Base-by-base conservation (phyloP, 176 grass and related monocot species). In the Carex cristatella region DNA sequence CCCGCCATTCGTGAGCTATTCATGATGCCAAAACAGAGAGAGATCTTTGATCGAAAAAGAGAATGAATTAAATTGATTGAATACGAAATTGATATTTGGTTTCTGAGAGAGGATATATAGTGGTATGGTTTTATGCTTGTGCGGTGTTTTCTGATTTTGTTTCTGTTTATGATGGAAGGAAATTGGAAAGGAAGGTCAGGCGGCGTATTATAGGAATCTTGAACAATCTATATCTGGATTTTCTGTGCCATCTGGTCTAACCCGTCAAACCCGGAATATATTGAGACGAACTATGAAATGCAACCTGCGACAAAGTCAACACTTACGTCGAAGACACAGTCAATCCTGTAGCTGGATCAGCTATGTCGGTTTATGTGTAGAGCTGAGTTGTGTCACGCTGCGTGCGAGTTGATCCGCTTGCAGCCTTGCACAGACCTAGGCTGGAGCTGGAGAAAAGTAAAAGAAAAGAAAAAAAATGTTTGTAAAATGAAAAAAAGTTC, bases 1-100 rank as follows among this genome's bases (percentile, higher is more conserved):
- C 90, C 87, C 12, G 87, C 85, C 27, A 80, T 69, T 30, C 90
- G 89, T 53, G 92, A 87, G 79, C 81, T 86, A 84, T 89, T 91
- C 75, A 87, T 83, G 23, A 27, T 53, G 27, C 4, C 9, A 51
- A 33, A 9, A 19, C 33, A 19, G 37, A 63, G 33, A 13, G 76
- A 58, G 8, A 6, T 33, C 28, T 78, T 79, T 42, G 37, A 40
- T 2, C 10, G 18, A 82, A 28, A 23, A 61, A 59, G 28, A 40
- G 80, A 83, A 58, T 37, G 70, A 60, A 70, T 33, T 33, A 60
- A 11, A 40, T 49, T 61, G 44, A 54, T n/a, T 11, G 38, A 69
- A 67, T 51, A 51, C 48, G 48, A 51, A 51, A 51, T 51, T 51
- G 48, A 51, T 51, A 11, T 51, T 61, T 61, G 16, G 58, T 61